Conservation (phyloP, 768 basidiomycete species). For the Galerina sulciceps region DNA sequence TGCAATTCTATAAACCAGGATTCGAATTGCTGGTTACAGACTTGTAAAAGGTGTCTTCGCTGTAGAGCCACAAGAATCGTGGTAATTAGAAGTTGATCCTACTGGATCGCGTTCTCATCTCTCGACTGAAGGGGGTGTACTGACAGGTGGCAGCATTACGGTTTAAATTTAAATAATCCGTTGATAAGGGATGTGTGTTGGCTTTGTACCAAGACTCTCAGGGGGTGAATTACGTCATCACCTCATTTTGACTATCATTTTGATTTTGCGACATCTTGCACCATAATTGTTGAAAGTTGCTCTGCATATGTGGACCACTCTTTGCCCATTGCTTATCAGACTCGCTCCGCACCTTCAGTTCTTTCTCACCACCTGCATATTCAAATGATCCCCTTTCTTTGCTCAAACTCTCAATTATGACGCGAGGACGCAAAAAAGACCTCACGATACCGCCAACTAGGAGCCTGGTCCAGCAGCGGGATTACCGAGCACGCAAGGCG, state of each 20-base stretch:
- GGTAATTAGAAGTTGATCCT: too few species aligned
- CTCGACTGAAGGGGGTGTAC: too few species aligned
- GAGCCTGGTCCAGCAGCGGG: constrained; percentile 63
- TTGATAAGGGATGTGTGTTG: too few species aligned
- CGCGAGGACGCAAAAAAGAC: constrained; percentile 70
- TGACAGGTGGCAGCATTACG: too few species aligned
- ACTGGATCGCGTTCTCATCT: too few species aligned
- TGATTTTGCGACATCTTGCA: constrained; percentile 40
- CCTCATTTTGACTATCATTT: constrained; percentile 30
- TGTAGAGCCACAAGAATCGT: too few species aligned
- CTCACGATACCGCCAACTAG: constrained; percentile 61
- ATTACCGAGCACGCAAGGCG: constrained; percentile 66
- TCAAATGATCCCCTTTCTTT: constrained; percentile 12
- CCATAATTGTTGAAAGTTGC: constrained; percentile 36
- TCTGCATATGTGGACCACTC: constrained; percentile 11
- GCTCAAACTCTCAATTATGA: constrained; percentile 40
- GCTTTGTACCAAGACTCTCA: too few species aligned
- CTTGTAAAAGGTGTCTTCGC: too few species aligned
- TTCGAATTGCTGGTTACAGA: neutral
- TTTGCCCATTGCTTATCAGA: constrained; percentile 9
- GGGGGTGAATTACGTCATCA: neutral
- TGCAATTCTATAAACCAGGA: neutral
- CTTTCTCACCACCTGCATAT: constrained; percentile 16
- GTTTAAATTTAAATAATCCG: too few species aligned
- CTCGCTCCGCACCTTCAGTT: constrained; percentile 12